Conservation (phyloP, 352 stramenopile species). For the Globisporangium nunn region DNA sequence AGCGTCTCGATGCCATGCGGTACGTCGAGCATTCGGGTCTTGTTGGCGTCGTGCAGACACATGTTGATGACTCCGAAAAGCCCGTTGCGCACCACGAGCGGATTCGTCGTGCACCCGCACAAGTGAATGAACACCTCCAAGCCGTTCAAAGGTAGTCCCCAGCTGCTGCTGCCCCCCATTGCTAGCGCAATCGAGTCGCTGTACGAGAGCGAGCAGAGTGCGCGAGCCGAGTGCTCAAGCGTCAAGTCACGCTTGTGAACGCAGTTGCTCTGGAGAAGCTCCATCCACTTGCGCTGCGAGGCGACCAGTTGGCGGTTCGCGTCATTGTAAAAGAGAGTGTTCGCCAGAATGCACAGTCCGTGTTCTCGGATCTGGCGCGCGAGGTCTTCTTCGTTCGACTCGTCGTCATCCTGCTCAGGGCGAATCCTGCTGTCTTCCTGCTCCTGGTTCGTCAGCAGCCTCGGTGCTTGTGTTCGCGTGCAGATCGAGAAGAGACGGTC, state of each 20-base stretch:
- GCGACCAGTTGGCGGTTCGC: conserved; percentile 73
- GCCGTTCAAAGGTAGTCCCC: conserved; percentile 20
- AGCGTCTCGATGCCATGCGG: conserved; percentile 73
- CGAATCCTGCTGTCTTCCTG: not conserved
- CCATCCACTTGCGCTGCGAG: conserved; percentile 43
- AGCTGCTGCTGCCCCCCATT: conserved; percentile 22
- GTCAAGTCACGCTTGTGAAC: conserved; percentile 17
- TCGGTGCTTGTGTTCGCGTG: not conserved
- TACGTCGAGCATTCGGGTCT: conserved; percentile 61
- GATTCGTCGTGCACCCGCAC: conserved; percentile 20
- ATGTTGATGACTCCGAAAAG: conserved; percentile 81
- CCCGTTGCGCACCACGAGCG: conserved; percentile 48
- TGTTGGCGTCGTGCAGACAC: conserved; percentile 80
- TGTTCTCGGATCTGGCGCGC: conserved; percentile 51
- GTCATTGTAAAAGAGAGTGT: conserved; percentile 89
- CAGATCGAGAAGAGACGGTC: conserved; percentile 52
- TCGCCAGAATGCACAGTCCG: conserved; percentile 69
- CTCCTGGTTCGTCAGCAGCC: conserved; percentile 4
- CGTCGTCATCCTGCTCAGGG: conserved; percentile 7
- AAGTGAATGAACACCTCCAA: conserved; percentile 46
- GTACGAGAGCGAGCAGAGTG: conserved; percentile 77
- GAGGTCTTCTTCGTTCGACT: conserved; percentile 10
- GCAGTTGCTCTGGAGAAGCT: conserved; percentile 47
- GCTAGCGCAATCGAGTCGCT: conserved; percentile 64
- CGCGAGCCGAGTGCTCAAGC: conserved; percentile 69